phyloP scores from a whole-genome alignment of 192 early-diverging fungal genomes.

The Martensiomyces pterosporus region DNA sequence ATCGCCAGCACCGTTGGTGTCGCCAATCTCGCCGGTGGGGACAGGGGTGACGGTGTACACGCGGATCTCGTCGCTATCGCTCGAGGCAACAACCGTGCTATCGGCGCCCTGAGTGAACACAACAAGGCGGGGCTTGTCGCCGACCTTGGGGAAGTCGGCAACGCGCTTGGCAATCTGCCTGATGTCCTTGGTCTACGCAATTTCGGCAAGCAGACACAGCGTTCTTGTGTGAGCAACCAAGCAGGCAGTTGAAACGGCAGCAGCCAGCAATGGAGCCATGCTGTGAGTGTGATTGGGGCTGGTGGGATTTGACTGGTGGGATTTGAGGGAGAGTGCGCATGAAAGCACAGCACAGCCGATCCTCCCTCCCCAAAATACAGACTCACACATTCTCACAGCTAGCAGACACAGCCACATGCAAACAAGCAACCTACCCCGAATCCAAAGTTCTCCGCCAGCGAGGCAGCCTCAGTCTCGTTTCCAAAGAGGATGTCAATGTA shows the following conservation, averaged over 20 bases:
- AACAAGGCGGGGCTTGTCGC: slow-evolving; percentile 70
- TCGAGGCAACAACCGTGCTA: slow-evolving; percentile 53
- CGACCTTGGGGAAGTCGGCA: slow-evolving; percentile 80
- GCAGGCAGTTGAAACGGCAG: no score
- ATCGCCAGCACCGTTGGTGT: slow-evolving; percentile 98
- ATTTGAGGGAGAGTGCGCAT: no score
- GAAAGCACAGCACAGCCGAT: no score
- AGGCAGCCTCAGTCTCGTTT: slow-evolving; percentile 93
- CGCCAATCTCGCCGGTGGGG: slow-evolving; percentile 70
- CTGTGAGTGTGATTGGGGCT: no score
- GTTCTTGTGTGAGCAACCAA: no score
- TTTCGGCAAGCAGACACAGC: no score
- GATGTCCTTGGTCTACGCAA: slow-evolving; percentile 70
- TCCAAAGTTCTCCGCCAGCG: slow-evolving; percentile 72
- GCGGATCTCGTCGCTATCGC: slow-evolving; percentile 60
- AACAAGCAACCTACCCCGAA: no score
- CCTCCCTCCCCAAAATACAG: no score
- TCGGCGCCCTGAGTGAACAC: slow-evolving; percentile 80
- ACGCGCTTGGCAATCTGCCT: slow-evolving; percentile 78
- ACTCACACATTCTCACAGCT: no score
- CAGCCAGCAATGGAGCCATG: no score
- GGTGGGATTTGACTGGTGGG: no score
- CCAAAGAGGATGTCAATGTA: slow-evolving; percentile 94
- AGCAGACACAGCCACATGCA: no score
- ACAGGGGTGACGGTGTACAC: slow-evolving; percentile 61